These are phyloP conservation scores for Saccharomycopsis malanga DNA, from an alignment of 805 yeast species.

Conservation along the genomic window DNA sequence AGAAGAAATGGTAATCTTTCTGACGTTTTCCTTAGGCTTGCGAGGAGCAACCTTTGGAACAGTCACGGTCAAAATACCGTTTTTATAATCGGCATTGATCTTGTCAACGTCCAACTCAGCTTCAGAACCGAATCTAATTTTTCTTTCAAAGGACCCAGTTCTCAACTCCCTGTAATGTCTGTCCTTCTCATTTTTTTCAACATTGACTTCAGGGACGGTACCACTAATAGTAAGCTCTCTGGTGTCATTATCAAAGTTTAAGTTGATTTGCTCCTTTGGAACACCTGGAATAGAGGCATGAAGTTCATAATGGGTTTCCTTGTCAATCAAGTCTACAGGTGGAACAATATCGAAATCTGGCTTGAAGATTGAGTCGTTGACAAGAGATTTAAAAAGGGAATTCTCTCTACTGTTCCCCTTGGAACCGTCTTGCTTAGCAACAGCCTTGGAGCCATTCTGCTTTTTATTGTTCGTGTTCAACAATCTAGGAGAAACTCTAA, in stretches of 20 bases:
- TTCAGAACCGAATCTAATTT: conserved; percentile 27
- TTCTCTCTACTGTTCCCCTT: not conserved
- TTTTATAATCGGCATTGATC: conserved; percentile 9
- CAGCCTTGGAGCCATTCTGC: not conserved
- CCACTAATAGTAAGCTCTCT: conserved; percentile 33
- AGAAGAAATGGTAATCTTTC: conserved; percentile 3
- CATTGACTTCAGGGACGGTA: not conserved
- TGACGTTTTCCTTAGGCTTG: not conserved
- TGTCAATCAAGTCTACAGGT: conserved; percentile 32
- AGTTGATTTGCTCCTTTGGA: conserved; percentile 26
- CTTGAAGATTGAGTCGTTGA: conserved; percentile 1
- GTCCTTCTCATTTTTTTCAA: conserved; percentile 1
- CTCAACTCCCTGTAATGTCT: conserved; percentile 23
- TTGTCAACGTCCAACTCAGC: conserved; percentile 29
- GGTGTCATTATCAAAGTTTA: conserved; percentile 32
- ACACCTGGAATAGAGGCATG: conserved; percentile 34
- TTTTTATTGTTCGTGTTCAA: not conserved
- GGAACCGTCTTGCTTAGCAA: not conserved
- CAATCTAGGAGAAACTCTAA: conserved; percentile 12
- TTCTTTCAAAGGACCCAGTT: conserved; percentile 29
- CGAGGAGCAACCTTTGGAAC: conserved; percentile 7
- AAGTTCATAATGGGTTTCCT: conserved; percentile 28
- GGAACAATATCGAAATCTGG: conserved; percentile 25
- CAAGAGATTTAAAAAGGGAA: not conserved
- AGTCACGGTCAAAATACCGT: conserved; percentile 8